Evolutionary conservation across 306 rosid genomes (phyloP).

Genomic region (Alnus glutinosa): DNA sequence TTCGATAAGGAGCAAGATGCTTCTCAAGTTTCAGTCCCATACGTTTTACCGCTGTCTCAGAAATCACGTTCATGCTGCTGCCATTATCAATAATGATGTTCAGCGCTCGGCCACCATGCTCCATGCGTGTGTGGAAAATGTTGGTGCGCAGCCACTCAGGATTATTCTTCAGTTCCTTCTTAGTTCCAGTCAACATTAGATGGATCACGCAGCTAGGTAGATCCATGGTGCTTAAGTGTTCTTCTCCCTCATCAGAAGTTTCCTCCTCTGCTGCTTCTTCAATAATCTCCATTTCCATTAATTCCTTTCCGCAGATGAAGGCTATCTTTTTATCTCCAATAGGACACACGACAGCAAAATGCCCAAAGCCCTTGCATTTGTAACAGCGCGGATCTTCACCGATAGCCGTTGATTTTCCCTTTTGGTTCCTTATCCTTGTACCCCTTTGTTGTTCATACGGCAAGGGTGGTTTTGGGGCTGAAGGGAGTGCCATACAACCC

Average conservation of each 20-base stretch:
- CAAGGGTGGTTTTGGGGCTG: background rate
- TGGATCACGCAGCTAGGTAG: background rate
- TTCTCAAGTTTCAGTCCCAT: too few species aligned
- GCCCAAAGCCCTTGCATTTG: slow-evolving; percentile 2
- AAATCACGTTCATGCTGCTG: too few species aligned
- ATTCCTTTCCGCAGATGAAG: background rate
- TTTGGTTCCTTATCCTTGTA: background rate
- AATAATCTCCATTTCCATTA: background rate
- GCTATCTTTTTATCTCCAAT: background rate
- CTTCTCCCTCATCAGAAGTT: background rate
- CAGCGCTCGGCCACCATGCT: too few species aligned
- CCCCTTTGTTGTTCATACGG: background rate
- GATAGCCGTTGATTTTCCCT: background rate
- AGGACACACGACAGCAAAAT: background rate
- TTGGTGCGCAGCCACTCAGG: too few species aligned
- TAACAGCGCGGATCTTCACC: background rate
- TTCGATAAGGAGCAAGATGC: too few species aligned
- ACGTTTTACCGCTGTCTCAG: too few species aligned
- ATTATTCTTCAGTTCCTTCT: too few species aligned
- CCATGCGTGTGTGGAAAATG: too few species aligned
- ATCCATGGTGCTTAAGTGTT: background rate
- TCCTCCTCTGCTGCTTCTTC: background rate
- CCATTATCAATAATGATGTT: too few species aligned
- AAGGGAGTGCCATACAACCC: background rate
- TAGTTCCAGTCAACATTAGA: background rate